Conservation (phyloP, 2,329 filamentous ascomycete genomes). For the Claviceps digitariae region DNA sequence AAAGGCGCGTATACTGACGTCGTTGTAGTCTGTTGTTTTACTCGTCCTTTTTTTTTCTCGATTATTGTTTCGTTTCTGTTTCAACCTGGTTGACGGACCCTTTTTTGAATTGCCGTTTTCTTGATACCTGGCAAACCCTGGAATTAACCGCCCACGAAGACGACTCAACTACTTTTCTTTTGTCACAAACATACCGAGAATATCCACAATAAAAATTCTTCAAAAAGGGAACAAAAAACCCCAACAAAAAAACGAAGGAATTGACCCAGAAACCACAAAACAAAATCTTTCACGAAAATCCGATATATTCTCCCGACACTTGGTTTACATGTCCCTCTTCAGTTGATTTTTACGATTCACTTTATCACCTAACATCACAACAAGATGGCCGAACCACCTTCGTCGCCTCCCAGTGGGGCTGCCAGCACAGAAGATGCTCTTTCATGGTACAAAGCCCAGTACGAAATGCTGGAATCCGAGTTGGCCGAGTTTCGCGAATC, state of each 20-base stretch:
- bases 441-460: slow-evolving; percentile 90
- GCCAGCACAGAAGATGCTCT: slow-evolving; percentile 59
- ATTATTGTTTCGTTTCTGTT: neutral
- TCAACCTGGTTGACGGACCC: neutral
- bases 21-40: neutral
- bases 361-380: neutral
- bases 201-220: neutral
- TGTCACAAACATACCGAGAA: neutral
- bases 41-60: no score
- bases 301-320: neutral
- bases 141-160: neutral
- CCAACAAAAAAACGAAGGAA: neutral
- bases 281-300: neutral
- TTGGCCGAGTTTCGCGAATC: slow-evolving; percentile 88
- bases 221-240: neutral
- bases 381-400: slow-evolving; percentile 45
- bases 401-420: slow-evolving; percentile 44
- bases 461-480: slow-evolving; percentile 83
- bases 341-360: neutral
- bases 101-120: neutral
- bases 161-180: slow-evolving; percentile 3
- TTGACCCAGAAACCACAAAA: neutral
- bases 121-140: neutral
- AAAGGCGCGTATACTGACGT: neutral
- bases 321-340: neutral